Base-by-base conservation (phyloP, 306 rosid species). In the Lathyrus aphaca region DNA sequence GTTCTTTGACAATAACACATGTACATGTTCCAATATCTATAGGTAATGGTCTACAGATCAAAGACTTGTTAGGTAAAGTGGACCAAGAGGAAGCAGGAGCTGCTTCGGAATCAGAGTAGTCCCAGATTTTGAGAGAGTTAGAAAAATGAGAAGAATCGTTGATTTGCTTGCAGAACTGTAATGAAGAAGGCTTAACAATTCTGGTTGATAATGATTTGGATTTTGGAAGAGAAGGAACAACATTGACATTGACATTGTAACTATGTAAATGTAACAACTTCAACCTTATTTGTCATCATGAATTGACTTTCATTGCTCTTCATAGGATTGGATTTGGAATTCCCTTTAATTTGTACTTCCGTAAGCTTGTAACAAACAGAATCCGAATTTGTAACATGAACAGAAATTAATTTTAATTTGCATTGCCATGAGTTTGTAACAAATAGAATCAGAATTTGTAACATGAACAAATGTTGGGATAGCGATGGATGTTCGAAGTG, bases 21-120 rank as follows among this genome's bases (percentile, higher is more conserved):
- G 96, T 90, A 71, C 97, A 93, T 67, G 69, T 83, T 69, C 98
- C 98, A 16, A 90, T 81, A 78, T 93, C 98, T 64, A 84, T 32
- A 30, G 98, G 97, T 85, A 93, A 82, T 44, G 94, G 90, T 78
- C 97, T 80, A 67, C 89, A 88, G 17, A 93, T 65, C 83, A 93
- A 78, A 19, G 94, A 85, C 96, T 81, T 88, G 61, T 88, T 90
- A 2, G 98, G 96, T 70, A 93, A 72, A 10, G 94, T 86, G n/a
- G 96, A 82, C 98, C 98, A 93, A 46, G 98, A 90, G 0, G 98
- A 93, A 82, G 98, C 97, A 5, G 98, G 98, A 69, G 94, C 97
- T 0, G 94, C 84, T 51, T 93, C 98, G 0, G 98, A 93, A 72
- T 90, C 97, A 17, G 97, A 90, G 73, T 73, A 81, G 75, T 93